phyloP scores from a whole-genome alignment of 1,139 yeast species.

The Taphrina deformans region DNA sequence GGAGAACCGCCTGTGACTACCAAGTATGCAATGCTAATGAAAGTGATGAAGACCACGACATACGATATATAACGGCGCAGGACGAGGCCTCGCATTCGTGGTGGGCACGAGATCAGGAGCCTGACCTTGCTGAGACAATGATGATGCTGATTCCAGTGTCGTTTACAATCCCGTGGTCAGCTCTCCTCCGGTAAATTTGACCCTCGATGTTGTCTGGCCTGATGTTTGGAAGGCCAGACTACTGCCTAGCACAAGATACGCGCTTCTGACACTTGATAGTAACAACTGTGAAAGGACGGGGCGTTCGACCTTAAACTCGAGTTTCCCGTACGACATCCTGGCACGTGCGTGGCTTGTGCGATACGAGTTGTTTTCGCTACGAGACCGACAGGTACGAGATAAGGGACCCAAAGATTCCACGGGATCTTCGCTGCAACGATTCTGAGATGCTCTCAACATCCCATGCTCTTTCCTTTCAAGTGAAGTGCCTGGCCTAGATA shows the following conservation, averaged over 20 bases:
- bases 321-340: too few relatives aligned
- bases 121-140: neutral
- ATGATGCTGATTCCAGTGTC: neutral
- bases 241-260: too few relatives aligned
- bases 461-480: neutral
- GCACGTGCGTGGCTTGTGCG: neutral
- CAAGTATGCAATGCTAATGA: neutral
- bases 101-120: neutral
- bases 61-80: neutral
- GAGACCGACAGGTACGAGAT: neutral
- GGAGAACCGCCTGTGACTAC: neutral
- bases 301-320: neutral
- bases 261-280: too few relatives aligned
- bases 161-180: too few relatives aligned
- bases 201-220: neutral
- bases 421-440: neutral
- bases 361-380: neutral
- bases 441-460: neutral
- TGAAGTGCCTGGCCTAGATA: too few relatives aligned
- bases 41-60: neutral
- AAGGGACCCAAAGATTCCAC: neutral
- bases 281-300: too few relatives aligned
- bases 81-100: conserved; percentile 9
- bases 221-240: too few relatives aligned
- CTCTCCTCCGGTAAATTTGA: too few relatives aligned